A percentile compares a stretch with the other conserved stretches of the same genome.
phyloP scores from a whole-genome alignment of 306 rosid genomes.

The Begonia fuchsioides region DNA sequence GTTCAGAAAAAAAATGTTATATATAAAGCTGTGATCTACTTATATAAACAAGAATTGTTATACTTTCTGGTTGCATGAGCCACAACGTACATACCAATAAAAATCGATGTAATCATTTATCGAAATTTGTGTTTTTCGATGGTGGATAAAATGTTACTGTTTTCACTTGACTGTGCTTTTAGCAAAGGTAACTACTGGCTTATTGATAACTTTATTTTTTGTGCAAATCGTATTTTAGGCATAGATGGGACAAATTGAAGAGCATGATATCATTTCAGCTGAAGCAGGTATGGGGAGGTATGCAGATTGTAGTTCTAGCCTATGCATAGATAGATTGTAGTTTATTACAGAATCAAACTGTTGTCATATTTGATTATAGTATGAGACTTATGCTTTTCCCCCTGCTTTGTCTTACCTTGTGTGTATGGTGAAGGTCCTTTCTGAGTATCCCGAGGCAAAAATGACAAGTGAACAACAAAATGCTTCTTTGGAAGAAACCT shows the following conservation, averaged over 20 bases:
- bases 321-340: conserved; percentile 4
- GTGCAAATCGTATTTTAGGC: conserved; percentile 28
- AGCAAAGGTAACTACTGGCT: no score
- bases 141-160: no score
- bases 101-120: no score
- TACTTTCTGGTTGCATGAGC: no score
- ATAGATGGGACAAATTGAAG: conserved; percentile 83
- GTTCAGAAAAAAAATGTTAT: no score
- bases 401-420: conserved; percentile 5
- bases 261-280: conserved; percentile 66
- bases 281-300: conserved; percentile 99
- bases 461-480: conserved; percentile 50
- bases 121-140: no score
- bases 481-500: conserved; percentile 53
- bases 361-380: not conserved
- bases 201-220: not conserved
- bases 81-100: no score
- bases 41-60: no score
- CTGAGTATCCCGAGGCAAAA: conserved; percentile 67
- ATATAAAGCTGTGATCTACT: no score
- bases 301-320: conserved; percentile 26
- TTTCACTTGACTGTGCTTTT: no score
- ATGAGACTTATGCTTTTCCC: conserved; percentile 1
- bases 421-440: conserved; percentile 37
- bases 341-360: conserved; percentile 3